These are phyloP conservation scores for Ilyonectria robusta DNA, from an alignment of 2,329 filamentous ascomycete species.

Conservation along the genomic window DNA sequence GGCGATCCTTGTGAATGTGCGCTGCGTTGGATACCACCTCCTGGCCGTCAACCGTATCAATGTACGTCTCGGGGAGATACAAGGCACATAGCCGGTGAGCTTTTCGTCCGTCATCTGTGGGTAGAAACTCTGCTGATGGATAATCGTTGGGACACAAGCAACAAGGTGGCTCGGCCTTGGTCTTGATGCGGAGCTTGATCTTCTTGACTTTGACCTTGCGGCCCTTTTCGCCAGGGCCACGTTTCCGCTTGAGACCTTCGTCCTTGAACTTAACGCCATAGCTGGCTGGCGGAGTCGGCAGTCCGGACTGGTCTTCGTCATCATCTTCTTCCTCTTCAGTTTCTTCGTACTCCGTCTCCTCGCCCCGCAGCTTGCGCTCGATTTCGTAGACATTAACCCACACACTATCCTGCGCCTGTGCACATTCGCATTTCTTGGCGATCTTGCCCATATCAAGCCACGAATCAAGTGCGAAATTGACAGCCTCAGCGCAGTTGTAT, in stretches of 20 bases:
- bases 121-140: slow-evolving; percentile 83
- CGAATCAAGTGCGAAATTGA: slow-evolving; percentile 96
- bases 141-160: slow-evolving; percentile 94
- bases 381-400: slow-evolving; percentile 99
- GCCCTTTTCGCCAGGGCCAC: slow-evolving; percentile 53
- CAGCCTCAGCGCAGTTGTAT: slow-evolving; percentile 98
- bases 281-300: slow-evolving; percentile 84
- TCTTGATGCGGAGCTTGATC: slow-evolving; percentile 82
- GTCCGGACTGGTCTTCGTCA: slow-evolving; percentile 74
- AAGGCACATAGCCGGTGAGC: slow-evolving; percentile 91
- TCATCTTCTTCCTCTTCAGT: slow-evolving; percentile 82
- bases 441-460: slow-evolving; percentile 97
- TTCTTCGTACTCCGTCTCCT: slow-evolving; percentile 87
- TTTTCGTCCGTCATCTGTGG: slow-evolving; percentile 88
- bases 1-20: slow-evolving; percentile 87
- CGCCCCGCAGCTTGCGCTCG: slow-evolving; percentile 91
- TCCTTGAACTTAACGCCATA: slow-evolving; percentile 77
- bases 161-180: slow-evolving; percentile 83
- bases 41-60: slow-evolving; percentile 78
- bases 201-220: slow-evolving; percentile 78
- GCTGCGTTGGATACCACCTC: slow-evolving; percentile 84
- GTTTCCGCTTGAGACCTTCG: slow-evolving; percentile 74
- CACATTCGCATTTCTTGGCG: slow-evolving; percentile 96
- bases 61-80: slow-evolving; percentile 93
- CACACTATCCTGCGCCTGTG: slow-evolving; percentile 94